A percentile compares a stretch with the other conserved stretches of the same genome.
Evolutionary conservation across 257 asterid genomes (phyloP).

Genomic region (Agastache rugosa): DNA sequence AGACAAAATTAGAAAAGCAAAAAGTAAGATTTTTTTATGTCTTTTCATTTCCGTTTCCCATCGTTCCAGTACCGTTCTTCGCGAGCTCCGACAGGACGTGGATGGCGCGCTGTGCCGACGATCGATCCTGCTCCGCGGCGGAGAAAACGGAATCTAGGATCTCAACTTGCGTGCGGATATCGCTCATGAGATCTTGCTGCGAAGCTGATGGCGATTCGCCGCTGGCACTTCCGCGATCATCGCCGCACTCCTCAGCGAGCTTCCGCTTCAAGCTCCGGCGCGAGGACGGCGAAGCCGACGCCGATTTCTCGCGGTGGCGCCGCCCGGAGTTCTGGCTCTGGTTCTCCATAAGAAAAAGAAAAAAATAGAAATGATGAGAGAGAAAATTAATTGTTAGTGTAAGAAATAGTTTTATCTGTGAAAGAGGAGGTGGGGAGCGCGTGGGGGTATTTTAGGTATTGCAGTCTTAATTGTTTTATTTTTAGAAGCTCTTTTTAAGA

Average conservation of each 20-base stretch:
- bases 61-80: constrained; percentile 58
- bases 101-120: constrained; percentile 65
- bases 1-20: background rate
- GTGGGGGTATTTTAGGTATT: constrained; percentile 60
- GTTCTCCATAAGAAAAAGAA: constrained; percentile 61
- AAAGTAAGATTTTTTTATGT: background rate
- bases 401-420: constrained; percentile 36
- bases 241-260: constrained; percentile 63
- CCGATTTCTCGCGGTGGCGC: constrained; percentile 72
- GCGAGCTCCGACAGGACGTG: constrained; percentile 75
- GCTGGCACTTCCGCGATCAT: constrained; percentile 60
- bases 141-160: constrained; percentile 60
- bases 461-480: background rate
- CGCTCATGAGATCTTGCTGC: constrained; percentile 71
- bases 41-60: background rate
- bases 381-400: constrained; percentile 32
- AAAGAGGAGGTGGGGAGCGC: constrained; percentile 30
- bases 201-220: constrained; percentile 55
- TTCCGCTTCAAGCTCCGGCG: constrained; percentile 89
- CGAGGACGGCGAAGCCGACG: constrained; percentile 47
- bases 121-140: constrained; percentile 60
- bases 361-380: constrained; percentile 42
- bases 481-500: background rate
- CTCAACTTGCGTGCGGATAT: constrained; percentile 67
- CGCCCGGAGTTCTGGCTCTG: constrained; percentile 65